Evolutionary conservation across 768 basidiomycete genomes (phyloP).

Genomic region (Tylopilus rubrobrunneus): DNA sequence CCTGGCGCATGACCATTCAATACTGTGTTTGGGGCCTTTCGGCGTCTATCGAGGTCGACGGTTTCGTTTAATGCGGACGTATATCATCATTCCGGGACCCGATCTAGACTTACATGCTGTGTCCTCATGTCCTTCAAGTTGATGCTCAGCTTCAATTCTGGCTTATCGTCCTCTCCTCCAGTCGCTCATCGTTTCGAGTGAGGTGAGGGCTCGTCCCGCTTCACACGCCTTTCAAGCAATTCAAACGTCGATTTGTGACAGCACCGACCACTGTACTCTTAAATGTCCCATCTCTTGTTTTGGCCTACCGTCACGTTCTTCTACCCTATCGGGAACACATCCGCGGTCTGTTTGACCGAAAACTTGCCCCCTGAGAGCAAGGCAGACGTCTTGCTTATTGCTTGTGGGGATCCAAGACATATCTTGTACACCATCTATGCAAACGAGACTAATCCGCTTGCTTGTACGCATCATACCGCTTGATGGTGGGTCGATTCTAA

Average conservation of each 20-base stretch:
- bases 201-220: not conserved
- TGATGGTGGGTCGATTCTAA: not conserved
- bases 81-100: not conserved
- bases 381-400: constrained; percentile 42
- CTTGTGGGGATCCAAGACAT: constrained; percentile 53
- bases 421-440: constrained; percentile 45
- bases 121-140: not conserved
- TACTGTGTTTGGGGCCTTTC: too few relatives aligned
- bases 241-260: not conserved
- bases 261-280: not conserved
- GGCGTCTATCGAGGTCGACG: not conserved
- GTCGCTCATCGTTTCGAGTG: not conserved
- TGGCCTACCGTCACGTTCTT: constrained; percentile 35
- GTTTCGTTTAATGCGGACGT: not conserved
- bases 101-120: not conserved
- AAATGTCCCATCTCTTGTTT: constrained; percentile 17
- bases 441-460: constrained; percentile 6
- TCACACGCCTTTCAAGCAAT: too few relatives aligned
- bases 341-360: constrained; percentile 47
- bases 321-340: constrained; percentile 59
- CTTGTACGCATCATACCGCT: constrained; percentile 1
- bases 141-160: not conserved
- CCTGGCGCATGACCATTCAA: too few relatives aligned
- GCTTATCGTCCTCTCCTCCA: not conserved
- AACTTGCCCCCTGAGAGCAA: constrained; percentile 42